Evolutionary conservation across 1,139 yeast genomes (phyloP), one percentile per base, ranked within the genome.

Genomic region (Sugiyamaella novakii): DNA sequence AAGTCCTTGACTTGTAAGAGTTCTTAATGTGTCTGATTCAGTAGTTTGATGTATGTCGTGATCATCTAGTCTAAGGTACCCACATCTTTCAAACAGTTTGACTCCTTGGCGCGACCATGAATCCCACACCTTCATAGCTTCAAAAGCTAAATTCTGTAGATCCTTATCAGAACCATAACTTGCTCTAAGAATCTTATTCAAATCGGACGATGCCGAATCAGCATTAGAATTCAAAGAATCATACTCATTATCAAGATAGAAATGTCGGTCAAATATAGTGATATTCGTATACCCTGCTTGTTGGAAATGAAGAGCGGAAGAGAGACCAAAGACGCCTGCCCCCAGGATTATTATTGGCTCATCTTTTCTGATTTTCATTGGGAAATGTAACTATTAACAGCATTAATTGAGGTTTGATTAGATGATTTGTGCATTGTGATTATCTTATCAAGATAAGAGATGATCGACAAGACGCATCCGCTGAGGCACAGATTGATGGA

Each of bases 281-380:
- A 72, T 59, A 36, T 66, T 50, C 7, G 25, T 11, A 4, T 48
- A 41, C 10, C 38, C 45, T 10, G 38, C 38, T 5, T 29, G n/a
- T 30, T 12, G 57, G 17, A 76, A 60, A 25, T 71, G 61, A 12
- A 66, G 62, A 2, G 77, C 76, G 5, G 74, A 64, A n/a, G 78
- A 73, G 19, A 75, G 63, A 1, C 80, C 79, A 64, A 74, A 75
- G 6, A 72, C 75, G 19, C 78, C 79, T 1, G 76, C 71, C 2
- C 79, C 79, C 25, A 75, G 62, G 18, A 75, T 66, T 30, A 71
- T 38, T 28, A 56, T 40, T n/a, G 22, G 28, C 11, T 40, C 14
- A 21, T 34, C 38, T 34, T 7, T 35, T 18, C 3, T 5, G 14
- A 35, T 18, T 11, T 14, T 34, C 24, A 18, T 15, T 3, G 10